Conservation (phyloP, 306 rosid species). For the Canavalia ensiformis region DNA sequence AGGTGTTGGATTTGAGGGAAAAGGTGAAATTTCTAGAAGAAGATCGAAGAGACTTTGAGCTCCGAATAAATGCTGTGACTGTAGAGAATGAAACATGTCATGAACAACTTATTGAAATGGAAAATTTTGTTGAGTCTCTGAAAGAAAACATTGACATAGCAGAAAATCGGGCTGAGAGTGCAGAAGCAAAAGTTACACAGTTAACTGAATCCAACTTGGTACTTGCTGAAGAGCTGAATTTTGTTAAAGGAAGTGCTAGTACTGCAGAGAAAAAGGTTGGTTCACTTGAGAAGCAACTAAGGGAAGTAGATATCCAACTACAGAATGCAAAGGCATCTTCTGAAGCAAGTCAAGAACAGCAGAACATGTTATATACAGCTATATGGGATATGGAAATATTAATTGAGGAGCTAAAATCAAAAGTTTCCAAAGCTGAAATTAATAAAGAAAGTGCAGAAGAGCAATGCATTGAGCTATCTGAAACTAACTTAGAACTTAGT, state of each 20-base stretch:
- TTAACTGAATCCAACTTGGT: slow-evolving; percentile 82
- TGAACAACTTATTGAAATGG: slow-evolving; percentile 70
- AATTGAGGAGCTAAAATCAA: slow-evolving; percentile 94
- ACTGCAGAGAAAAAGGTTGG: slow-evolving; percentile 84
- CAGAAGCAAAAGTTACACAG: slow-evolving; percentile 80
- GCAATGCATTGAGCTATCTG: slow-evolving; percentile 67
- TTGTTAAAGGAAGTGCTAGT: slow-evolving; percentile 78
- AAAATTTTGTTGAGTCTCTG: slow-evolving; percentile 64
- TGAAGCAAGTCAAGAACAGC: slow-evolving; percentile 98
- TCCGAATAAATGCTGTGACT: slow-evolving; percentile 55
- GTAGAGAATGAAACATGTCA: slow-evolving; percentile 59
- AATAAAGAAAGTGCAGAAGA: slow-evolving; percentile 73
- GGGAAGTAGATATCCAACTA: slow-evolving; percentile 84
- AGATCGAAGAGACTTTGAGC: slow-evolving; percentile 57
- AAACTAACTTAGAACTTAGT: slow-evolving; percentile 70
- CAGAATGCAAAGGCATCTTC: slow-evolving; percentile 83
- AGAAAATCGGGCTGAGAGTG: slow-evolving; percentile 79
- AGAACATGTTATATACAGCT: slow-evolving; percentile 92
- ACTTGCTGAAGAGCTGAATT: slow-evolving; percentile 87
- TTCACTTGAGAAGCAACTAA: slow-evolving; percentile 80
- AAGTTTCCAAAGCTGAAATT: slow-evolving; percentile 82
- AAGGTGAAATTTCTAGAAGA: slow-evolving; percentile 68
- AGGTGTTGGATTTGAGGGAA: slow-evolving; percentile 65
- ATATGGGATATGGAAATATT: slow-evolving; percentile 99
- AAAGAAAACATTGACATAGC: slow-evolving; percentile 67